Evolutionary conservation across 495 filamentous ascomycete genomes (phyloP), one percentile per base, ranked within the genome.

Genomic region (Rostrohypoxylon terebratum): DNA sequence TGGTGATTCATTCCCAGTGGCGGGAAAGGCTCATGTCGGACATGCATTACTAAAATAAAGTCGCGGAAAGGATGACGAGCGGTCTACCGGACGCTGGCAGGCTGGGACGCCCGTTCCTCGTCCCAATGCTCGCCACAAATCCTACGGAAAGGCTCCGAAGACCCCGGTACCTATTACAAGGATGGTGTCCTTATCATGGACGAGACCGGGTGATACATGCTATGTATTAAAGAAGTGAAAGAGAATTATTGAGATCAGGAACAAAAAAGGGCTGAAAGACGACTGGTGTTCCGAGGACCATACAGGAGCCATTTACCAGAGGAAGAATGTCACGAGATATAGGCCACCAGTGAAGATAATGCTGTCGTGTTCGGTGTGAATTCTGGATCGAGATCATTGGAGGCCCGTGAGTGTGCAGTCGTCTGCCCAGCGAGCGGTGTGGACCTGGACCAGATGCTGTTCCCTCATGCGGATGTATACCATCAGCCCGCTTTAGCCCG

Each of bases 331-430:
- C 23, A 42, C 13, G 36, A 69, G 51, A 59, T 9, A 51, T 62
- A 69, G 42, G 47, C 13, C 21, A 16, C 66, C 66, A 74, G 66
- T 74, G 33, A 67, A 21, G 71, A 54, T 67, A 48, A 67, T 70
- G 71, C 63, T 74, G 71, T 70, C 71, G 71, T 70, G 71, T 70
- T 69, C 66, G 71, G 71, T 74, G 71, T 74, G 44, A 74, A 53
- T 48, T 38, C 34, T 67, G 50, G 45, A 51, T 53, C 61, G 51
- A 59, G 25, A 70, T 63, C 44, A 74, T 74, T 74, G 71, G 71
- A 63, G 20, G 58, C 44, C 48, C 59, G 62, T 42, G 34, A 36
- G 55, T 63, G n/a, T 68, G 60, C 70, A 63, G 28, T 18, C 25
- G 21, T n/a, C 14, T 69, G 47, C 61, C 66, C 66, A 62, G 11